Percentiles rank a stretch among this genome's conserved stretches.
Conservation (phyloP, 495 filamentous ascomycete genomes). For the Parmelia sp. region DNA sequence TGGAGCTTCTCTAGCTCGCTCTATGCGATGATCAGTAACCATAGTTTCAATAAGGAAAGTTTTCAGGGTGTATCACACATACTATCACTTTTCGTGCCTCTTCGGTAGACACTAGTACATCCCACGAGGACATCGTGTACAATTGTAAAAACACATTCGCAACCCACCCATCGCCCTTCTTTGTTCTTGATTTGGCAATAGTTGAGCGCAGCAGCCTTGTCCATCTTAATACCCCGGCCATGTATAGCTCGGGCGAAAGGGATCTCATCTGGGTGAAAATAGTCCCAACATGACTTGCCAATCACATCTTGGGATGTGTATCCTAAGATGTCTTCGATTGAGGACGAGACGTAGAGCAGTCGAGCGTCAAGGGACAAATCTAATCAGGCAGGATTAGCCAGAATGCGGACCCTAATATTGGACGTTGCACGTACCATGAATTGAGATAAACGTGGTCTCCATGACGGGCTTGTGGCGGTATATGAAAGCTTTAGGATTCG, state of each 20-base stretch:
- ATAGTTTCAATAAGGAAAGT: background rate
- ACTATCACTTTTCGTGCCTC: slow-evolving; percentile 68
- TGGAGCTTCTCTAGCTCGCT: slow-evolving; percentile 72
- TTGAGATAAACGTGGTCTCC: slow-evolving; percentile 92
- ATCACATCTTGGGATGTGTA: slow-evolving; percentile 70
- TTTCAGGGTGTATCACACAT: slow-evolving; percentile 32
- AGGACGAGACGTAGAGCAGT: slow-evolving; percentile 78
- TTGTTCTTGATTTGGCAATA: slow-evolving; percentile 68
- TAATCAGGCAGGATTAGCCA: slow-evolving; percentile 31
- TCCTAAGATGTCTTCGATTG: slow-evolving; percentile 74
- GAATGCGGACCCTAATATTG: slow-evolving; percentile 17
- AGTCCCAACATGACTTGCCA: slow-evolving; percentile 75
- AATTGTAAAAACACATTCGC: slow-evolving; percentile 85
- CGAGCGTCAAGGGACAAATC: slow-evolving; percentile 71
- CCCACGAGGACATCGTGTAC: slow-evolving; percentile 83
- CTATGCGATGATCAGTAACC: slow-evolving; percentile 36
- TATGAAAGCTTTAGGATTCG: background rate
- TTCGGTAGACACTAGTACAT: slow-evolving; percentile 72
- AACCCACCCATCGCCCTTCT: slow-evolving; percentile 67
- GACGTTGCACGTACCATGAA: slow-evolving; percentile 61
- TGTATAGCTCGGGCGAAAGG: slow-evolving; percentile 69
- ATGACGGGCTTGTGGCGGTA: slow-evolving; percentile 40
- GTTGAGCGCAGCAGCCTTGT: slow-evolving; percentile 79
- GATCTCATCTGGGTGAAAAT: slow-evolving; percentile 77
- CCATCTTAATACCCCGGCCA: slow-evolving; percentile 63